Conservation (phyloP, 768 basidiomycete genomes). For the Sporobolomyces pararoseus region DNA sequence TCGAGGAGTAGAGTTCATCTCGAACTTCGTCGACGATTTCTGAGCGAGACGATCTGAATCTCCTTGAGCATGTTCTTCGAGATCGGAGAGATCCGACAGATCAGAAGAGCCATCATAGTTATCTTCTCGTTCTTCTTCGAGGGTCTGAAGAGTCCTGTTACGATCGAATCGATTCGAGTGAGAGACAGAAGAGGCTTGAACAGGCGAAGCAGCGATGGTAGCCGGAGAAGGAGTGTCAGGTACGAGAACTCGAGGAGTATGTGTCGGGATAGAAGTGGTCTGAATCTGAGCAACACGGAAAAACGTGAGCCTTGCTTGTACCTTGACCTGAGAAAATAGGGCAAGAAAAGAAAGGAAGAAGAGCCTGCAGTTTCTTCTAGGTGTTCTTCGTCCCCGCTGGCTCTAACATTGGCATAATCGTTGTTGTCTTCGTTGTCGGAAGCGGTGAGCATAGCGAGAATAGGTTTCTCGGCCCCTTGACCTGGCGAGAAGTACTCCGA, state of each 20-base stretch:
- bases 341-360: too few species aligned
- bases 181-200: background rate
- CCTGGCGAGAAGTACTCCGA: constrained; percentile 32
- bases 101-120: background rate
- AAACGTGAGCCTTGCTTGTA: background rate
- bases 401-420: too few species aligned
- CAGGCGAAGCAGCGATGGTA: background rate
- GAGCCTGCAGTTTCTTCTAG: too few species aligned
- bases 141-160: background rate
- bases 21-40: background rate
- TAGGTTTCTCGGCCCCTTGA: constrained; percentile 1
- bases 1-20: background rate
- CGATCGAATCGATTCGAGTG: background rate
- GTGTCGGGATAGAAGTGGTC: too few species aligned
- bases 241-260: constrained; percentile 11
- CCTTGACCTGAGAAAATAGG: too few species aligned
- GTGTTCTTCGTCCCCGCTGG: too few species aligned
- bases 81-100: too few species aligned
- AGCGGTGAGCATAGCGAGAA: background rate
- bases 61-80: background rate
- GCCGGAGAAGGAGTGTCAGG: constrained; percentile 3
- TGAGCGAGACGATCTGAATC: background rate
- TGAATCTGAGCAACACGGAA: background rate
- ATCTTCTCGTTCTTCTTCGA: background rate
- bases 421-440: background rate